phyloP scores from a whole-genome alignment of 164 flowering plant genomes.

The Cinnamomum micranthum region DNA sequence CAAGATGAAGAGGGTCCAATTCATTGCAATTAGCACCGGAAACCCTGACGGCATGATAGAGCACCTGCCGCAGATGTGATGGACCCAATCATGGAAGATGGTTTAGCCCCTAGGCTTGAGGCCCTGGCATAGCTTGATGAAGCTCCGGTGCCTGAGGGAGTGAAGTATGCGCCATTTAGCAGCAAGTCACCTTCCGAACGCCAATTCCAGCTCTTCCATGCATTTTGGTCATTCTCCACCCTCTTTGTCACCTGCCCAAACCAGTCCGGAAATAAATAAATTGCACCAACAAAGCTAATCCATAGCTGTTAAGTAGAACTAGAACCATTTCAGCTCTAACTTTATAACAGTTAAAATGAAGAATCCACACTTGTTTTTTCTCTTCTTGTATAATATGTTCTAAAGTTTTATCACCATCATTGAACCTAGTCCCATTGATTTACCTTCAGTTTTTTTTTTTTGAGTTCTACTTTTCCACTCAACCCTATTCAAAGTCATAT shows the following conservation, averaged over 20 bases:
- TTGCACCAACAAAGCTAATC: neutral
- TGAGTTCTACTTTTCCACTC: too few species aligned
- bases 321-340: too few species aligned
- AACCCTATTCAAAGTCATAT: too few species aligned
- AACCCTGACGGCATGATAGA: conserved; percentile 65
- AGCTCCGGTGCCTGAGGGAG: conserved; percentile 85
- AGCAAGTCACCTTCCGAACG: conserved; percentile 91
- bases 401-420: too few species aligned
- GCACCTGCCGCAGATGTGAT: conserved; percentile 81
- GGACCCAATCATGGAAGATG: conserved; percentile 80
- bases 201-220: conserved; percentile 92
- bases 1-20: conserved; percentile 4
- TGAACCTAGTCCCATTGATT: too few species aligned
- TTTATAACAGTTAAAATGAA: too few species aligned
- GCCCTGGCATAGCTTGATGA: conserved; percentile 89
- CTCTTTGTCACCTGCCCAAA: conserved; percentile 82
- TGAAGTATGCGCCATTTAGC: conserved; percentile 91
- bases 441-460: too few species aligned
- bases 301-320: too few species aligned
- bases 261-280: neutral
- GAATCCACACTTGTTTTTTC: too few species aligned
- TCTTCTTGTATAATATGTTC: too few species aligned
- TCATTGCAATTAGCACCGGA: conserved; percentile 37
- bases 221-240: conserved; percentile 43
- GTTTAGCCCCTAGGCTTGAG: conserved; percentile 88